A percentile compares a stretch with the other conserved stretches of the same genome.
Conservation (phyloP, 805 yeast genomes). For the Yarrowia hollandica region DNA sequence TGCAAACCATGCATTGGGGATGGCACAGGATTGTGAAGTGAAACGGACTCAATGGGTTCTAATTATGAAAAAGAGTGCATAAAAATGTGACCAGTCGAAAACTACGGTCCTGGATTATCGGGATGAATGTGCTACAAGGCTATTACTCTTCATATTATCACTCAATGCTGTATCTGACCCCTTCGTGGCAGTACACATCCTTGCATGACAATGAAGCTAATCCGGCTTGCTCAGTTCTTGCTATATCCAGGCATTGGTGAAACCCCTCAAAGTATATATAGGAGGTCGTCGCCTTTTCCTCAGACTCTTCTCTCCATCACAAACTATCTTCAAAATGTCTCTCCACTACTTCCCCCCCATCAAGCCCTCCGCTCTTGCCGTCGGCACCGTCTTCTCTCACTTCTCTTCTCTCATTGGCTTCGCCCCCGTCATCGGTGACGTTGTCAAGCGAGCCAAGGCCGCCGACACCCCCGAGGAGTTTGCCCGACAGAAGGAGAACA, state of each 20-base stretch:
- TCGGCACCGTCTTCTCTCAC: conserved; percentile 46
- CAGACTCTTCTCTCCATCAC: not conserved
- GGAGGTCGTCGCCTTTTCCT: not conserved
- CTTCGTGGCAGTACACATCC: not conserved
- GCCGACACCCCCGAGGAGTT: conserved; percentile 42
- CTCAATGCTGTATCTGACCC: too few species aligned
- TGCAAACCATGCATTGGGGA: conserved; percentile 16
- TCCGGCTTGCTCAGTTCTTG: conserved; percentile 13
- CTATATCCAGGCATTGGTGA: not conserved
- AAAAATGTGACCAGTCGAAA: not conserved
- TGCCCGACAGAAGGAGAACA: conserved; percentile 43
- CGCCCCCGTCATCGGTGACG: conserved; percentile 45
- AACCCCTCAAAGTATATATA: conserved; percentile 29
- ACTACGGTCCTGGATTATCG: not conserved
- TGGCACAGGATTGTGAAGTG: not conserved
- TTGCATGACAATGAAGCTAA: conserved; percentile 5
- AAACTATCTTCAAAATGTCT: conserved; percentile 33
- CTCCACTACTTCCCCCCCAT: conserved; percentile 33
- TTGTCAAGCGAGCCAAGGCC: conserved; percentile 42
- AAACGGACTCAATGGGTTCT: not conserved
- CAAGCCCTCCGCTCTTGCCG: conserved; percentile 41
- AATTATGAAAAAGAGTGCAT: too few species aligned
- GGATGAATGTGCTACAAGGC: not conserved
- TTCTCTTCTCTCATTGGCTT: conserved; percentile 41
- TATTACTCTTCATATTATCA: not conserved